Percentiles rank a stretch among this genome's conserved stretches.
Evolutionary conservation across 495 filamentous ascomycete species (phyloP).

Genomic region (Aspergillus coremiiformis): DNA sequence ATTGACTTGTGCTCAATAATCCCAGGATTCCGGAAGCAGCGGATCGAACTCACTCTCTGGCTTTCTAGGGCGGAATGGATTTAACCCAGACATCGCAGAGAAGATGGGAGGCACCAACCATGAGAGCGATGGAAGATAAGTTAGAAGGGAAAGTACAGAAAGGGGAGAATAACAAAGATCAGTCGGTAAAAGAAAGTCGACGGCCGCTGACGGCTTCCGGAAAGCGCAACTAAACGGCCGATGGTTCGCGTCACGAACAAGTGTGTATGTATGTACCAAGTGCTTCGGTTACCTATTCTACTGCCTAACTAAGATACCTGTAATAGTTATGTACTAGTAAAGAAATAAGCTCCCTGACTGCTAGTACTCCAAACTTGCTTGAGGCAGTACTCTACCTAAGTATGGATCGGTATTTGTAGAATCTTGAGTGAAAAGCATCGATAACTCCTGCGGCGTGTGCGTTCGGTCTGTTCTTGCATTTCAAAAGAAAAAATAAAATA

Average conservation of each 20-base stretch:
- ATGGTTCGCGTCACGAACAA: conserved; percentile 1
- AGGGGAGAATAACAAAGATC: conserved; percentile 11
- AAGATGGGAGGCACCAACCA: conserved; percentile 23
- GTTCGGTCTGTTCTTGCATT: conserved; percentile 6
- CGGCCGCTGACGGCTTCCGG: conserved; percentile 27
- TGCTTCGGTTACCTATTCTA: not conserved
- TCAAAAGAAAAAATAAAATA: conserved; percentile 8
- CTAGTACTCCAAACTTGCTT: not conserved
- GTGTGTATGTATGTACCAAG: too few relatives aligned
- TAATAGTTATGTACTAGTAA: not conserved
- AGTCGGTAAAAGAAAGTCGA: not conserved
- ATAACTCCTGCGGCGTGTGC: conserved; percentile 6
- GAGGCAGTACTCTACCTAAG: not conserved
- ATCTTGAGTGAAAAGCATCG: not conserved
- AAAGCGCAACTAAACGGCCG: conserved; percentile 20
- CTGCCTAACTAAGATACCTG: not conserved
- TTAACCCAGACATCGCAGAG: conserved; percentile 48
- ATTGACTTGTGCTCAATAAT: conserved; percentile 1
- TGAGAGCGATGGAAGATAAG: conserved; percentile 15
- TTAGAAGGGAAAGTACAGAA: conserved; percentile 14
- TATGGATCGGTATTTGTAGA: too few relatives aligned
- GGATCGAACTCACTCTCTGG: conserved; percentile 28
- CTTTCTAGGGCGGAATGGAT: conserved; percentile 49
- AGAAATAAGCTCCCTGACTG: not conserved
- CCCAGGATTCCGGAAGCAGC: conserved; percentile 11